Evolutionary conservation across 208 protist genomes (phyloP).

Genomic region (Crithidia thermophila): DNA sequence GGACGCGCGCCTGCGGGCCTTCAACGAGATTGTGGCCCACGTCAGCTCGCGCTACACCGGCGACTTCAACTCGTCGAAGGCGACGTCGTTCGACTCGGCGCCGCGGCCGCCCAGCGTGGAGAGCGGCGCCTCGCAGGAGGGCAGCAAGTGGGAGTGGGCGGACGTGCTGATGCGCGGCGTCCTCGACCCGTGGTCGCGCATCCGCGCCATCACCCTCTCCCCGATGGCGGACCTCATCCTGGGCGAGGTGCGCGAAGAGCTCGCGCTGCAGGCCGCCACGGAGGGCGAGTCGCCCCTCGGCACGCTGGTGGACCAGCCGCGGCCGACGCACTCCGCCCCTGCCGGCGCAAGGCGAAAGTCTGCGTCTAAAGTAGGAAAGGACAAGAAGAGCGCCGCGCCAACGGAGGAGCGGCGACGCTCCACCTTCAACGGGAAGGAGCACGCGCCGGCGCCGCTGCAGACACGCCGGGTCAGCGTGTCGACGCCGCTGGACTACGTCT

Average conservation of each 20-base stretch:
- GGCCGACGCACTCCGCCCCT: not conserved
- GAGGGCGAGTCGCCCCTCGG: not conserved
- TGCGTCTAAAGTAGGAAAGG: not conserved
- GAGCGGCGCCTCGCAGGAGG: constrained; percentile 9
- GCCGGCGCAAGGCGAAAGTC: constrained; percentile 1
- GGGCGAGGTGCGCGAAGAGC: constrained; percentile 22
- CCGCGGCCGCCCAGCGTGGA: not conserved
- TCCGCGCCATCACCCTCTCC: constrained; percentile 33
- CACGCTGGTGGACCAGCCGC: not conserved
- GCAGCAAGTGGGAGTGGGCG: constrained; percentile 29
- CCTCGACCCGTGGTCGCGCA: constrained; percentile 75
- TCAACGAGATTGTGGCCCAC: constrained; percentile 18
- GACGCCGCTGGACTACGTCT: constrained; percentile 23
- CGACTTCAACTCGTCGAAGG: constrained; percentile 10
- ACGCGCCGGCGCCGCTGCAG: not conserved
- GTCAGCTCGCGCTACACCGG: constrained; percentile 3
- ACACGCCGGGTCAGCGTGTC: constrained; percentile 8
- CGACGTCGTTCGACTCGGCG: not conserved
- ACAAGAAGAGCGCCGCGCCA: not conserved
- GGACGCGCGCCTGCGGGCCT: constrained; percentile 21
- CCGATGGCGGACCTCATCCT: constrained; percentile 32
- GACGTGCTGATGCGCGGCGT: constrained; percentile 60
- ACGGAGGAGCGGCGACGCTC: not conserved
- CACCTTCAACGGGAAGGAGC: not conserved
- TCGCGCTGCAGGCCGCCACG: not conserved